Base-by-base conservation (phyloP, 495 filamentous ascomycete genomes). In the Parathielavia hyrcaniae region DNA sequence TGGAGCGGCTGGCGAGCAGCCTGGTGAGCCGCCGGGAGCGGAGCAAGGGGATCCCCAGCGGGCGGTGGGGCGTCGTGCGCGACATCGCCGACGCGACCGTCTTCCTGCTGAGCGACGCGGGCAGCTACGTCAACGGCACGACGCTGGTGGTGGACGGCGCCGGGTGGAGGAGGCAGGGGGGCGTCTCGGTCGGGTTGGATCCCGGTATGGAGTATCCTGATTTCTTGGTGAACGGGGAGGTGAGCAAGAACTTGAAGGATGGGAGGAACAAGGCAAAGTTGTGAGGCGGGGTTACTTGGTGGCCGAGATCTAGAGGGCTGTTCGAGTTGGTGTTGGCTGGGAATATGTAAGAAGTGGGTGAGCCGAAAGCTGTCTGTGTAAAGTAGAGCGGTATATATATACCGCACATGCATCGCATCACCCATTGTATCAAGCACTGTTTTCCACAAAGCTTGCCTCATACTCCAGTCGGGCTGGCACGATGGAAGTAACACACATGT, bases 31-130 rank as follows among this genome's bases (percentile, higher is more conserved):
- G 71, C 69, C 38, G 60, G 67, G 41, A 47, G 49, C 40, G 19
- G 40, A 67, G 60, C 10, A 65, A 66, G 17, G 63, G 55, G 14
- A 45, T 88, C 20, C 93, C 93, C 0, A 69, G 86, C 0, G 89
- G 90, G 13, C 77, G 90, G 49, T 80, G 80, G 60, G 93, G 92
- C n/a, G 83, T 79, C 1, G 81, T 95, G 10, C 84, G 84, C 56
- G 92, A 98, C 64, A 91, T 98, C 65, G 87, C 91, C 0, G 91
- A 98, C 74, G 89, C 91, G 16, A 96, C 91, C 0, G 84, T 97
- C 0, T 97, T 82, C 62, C 70, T 96, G 22, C 90, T 96, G 61
- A 84, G 84, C 23, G 86, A 92, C 48, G 83, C 87, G 0, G 91
- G 87, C 4, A 91, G 83, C 64, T 97, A 88, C 67, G 81, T 96